Conservation (phyloP, 305 asterid species). For the Petunia hybrid region DNA sequence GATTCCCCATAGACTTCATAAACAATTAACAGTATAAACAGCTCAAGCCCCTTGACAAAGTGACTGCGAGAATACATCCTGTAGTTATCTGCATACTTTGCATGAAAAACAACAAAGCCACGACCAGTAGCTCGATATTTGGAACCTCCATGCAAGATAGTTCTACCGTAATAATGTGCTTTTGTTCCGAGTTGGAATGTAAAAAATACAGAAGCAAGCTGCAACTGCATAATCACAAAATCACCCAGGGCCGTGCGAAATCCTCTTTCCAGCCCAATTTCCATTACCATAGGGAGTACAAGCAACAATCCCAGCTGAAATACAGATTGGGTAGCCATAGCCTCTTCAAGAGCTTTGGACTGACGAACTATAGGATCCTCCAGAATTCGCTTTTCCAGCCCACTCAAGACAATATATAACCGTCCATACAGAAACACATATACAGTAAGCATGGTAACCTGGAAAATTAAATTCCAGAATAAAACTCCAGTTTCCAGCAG, state of each 20-base stretch:
- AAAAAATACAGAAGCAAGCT: conserved; percentile 95
- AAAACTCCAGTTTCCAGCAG: conserved; percentile 32
- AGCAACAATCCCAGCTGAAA: conserved; percentile 91
- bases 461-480: conserved; percentile 41
- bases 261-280: conserved; percentile 94
- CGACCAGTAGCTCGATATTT: conserved; percentile 96
- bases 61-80: conserved; percentile 95
- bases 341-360: conserved; percentile 83
- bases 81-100: conserved; percentile 93
- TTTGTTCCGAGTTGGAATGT: conserved; percentile 98
- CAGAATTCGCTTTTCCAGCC: conserved; percentile 78
- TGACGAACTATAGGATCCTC: conserved; percentile 71
- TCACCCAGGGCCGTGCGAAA: conserved; percentile 95
- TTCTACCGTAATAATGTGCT: conserved; percentile 89
- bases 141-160: conserved; percentile 94
- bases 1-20: conserved; percentile 83
- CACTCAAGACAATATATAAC: conserved; percentile 90
- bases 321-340: conserved; percentile 88
- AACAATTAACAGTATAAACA: conserved; percentile 69
- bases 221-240: conserved; percentile 94
- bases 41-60: conserved; percentile 95
- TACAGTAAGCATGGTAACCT: conserved; percentile 86
- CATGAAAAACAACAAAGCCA: conserved; percentile 94
- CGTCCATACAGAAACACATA: conserved; percentile 91
- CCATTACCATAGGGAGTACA: conserved; percentile 97